Evolutionary conservation across 2,329 filamentous ascomycete genomes (phyloP).

Genomic region (Botrytis deweyae): DNA sequence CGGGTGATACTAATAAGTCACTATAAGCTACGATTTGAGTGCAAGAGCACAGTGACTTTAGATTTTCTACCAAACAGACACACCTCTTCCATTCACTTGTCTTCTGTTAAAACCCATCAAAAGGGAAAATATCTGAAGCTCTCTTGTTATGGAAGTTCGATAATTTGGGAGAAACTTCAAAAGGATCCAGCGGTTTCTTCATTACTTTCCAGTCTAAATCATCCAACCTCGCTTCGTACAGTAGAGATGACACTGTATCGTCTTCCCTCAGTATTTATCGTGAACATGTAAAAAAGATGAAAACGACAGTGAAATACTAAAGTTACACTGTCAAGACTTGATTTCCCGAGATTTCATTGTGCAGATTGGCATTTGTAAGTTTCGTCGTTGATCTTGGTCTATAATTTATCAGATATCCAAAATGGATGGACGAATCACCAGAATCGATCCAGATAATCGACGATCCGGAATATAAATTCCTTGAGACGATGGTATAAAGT

Average conservation of each 20-base stretch:
- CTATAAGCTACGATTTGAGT: background rate
- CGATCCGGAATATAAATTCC: no score
- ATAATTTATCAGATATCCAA: no score
- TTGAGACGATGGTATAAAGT: no score
- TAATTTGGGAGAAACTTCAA: background rate
- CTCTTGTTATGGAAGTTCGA: background rate
- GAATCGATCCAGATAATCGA: no score
- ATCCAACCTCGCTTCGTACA: background rate
- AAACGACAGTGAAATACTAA: background rate
- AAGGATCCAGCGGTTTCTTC: background rate
- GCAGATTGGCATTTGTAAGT: no score
- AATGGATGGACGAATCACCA: no score
- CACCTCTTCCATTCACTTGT: rapidly evolving
- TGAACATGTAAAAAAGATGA: no score
- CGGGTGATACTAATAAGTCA: background rate
- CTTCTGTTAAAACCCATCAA: no score
- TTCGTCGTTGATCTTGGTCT: no score
- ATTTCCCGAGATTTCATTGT: background rate
- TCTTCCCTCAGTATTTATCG: background rate
- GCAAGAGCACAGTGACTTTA: background rate
- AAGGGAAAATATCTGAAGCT: no score
- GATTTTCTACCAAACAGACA: background rate
- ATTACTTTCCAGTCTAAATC: rapidly evolving
- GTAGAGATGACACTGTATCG: background rate
- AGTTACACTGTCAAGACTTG: background rate